Evolutionary conservation across 2,329 filamentous ascomycete genomes (phyloP), one percentile per base, ranked within the genome.

Genomic region (Penicillium sp.): DNA sequence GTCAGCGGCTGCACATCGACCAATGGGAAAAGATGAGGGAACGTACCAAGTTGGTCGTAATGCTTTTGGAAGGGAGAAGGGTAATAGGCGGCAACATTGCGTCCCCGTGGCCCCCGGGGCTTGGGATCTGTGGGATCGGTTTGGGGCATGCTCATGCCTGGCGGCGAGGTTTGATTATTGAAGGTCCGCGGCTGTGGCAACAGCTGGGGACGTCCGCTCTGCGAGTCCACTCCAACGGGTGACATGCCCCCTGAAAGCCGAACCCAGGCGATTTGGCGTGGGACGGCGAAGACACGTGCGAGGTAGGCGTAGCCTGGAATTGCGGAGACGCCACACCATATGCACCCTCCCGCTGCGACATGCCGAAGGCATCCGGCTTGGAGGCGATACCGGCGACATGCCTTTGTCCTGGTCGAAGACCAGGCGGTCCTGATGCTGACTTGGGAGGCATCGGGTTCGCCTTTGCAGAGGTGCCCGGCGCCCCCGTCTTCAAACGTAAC

Each of bases 41-140:
- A 24, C 91, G 89, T 90, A 88, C 93, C 93, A 73, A 97, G 85
- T 80, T 96, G 90, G 74, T 95, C 89, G 74, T 95, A 92, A 73
- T 96, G 93, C 72, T 89, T 94, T 69, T 95, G 90, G 75, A 95
- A 96, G 16, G 89, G 88, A 52, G 90, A 88, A 45, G 89, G 85
- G 70, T 95, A 96, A 74, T 88, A 95, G 48, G 75, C 74, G 38
- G 79, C 71, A 43, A 74, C 61, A 15, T 72, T 72, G 43, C 69
- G 47, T 46, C 59, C 62, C 28, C 70, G 64, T 26, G 69, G 57
- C 8, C 67, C 66, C 38, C 67, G 62, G 10, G 68, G 59, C 52
- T 75, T 71, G 16, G 66, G 48, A 15, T 73, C 71, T 34, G 63
- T 62, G 42, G 67, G 58, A 23, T 75, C 69, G 42, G 73, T 63